Evolutionary conservation across 257 asterid genomes (phyloP).

Genomic region (Leptodermis oblonga): DNA sequence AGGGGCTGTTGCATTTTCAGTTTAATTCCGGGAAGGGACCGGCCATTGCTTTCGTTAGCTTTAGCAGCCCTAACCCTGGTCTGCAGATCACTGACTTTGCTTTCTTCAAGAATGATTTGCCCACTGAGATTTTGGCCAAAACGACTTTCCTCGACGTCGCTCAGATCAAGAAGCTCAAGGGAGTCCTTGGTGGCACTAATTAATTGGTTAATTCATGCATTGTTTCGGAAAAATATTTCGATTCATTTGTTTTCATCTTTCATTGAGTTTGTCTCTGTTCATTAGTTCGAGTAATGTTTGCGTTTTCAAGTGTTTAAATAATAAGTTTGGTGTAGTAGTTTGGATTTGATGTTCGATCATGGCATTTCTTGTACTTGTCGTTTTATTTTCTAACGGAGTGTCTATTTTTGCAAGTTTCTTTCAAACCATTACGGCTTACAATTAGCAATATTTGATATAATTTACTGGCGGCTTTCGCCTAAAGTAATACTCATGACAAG

Average conservation of each 20-base stretch:
- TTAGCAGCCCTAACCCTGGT: slow-evolving; percentile 59
- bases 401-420: too few relatives aligned
- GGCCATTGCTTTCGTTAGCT: slow-evolving; percentile 53
- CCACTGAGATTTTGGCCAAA: slow-evolving; percentile 58
- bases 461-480: too few relatives aligned
- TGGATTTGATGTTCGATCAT: too few relatives aligned
- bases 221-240: background rate
- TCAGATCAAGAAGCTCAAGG: slow-evolving; percentile 83
- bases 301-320: background rate
- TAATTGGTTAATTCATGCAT: slow-evolving; percentile 9
- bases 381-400: too few relatives aligned
- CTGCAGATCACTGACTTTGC: slow-evolving; percentile 67
- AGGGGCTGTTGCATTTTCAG: slow-evolving; percentile 75
- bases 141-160: slow-evolving; percentile 62
- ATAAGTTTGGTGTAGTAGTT: too few relatives aligned
- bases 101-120: slow-evolving; percentile 64
- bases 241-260: background rate
- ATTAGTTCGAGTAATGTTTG: background rate
- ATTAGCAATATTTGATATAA: too few relatives aligned
- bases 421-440: too few relatives aligned
- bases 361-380: too few relatives aligned
- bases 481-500: too few relatives aligned
- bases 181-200: slow-evolving; percentile 70
- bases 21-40: slow-evolving; percentile 44
- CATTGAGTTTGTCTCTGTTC: background rate